Evolutionary conservation across 2,329 filamentous ascomycete genomes (phyloP), one percentile per base, ranked within the genome.

Genomic region (Exophiala calicioides): DNA sequence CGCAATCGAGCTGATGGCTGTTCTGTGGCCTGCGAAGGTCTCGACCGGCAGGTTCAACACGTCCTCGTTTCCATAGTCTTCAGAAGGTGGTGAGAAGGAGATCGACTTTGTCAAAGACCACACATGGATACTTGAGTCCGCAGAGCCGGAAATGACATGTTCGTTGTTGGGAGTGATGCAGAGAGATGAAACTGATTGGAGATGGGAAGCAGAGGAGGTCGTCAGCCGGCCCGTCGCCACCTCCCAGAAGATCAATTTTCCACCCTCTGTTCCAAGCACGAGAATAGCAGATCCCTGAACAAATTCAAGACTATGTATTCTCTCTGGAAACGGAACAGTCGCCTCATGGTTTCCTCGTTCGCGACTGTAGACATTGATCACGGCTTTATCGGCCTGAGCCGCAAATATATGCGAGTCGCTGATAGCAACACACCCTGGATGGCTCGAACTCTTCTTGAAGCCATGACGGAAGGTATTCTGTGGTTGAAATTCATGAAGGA

Each of bases 401-500:
- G 90, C 86, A 65, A 95, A 98, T 35, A 97, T 77, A 65, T 98
- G 93, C 15, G 84, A 84, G 33, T 80, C 75, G 67, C 79, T 94
- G 58, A 90, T 78, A 21, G 89, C 90, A 44, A 98, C 73, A 59
- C 88, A 85, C 66, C 91, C 88, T 47, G 78, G 74, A 19, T 84
- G 78, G n/a, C 84, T 82, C 12, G 88, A 86, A 73, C 88, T 95
- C 72, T 95, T 97, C 77, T 96, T 97, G 77, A 93, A 90, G 36
- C 84, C 79, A 53, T 82, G 75, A 61, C 85, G 85, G 63, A 90
- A 80, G n/a, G 81, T 78, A 55, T 85, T 80, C 43, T 85, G 78
- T 30, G 90, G 90, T 60, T 89, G 86, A 59, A 90, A 79, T 54
- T 89, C 84, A 68, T 95, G 87, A 45, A 87, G 69, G 70, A 94